These are phyloP conservation scores for Lathyrus sativus DNA, from an alignment of 306 rosid species.

Conservation along the genomic window DNA sequence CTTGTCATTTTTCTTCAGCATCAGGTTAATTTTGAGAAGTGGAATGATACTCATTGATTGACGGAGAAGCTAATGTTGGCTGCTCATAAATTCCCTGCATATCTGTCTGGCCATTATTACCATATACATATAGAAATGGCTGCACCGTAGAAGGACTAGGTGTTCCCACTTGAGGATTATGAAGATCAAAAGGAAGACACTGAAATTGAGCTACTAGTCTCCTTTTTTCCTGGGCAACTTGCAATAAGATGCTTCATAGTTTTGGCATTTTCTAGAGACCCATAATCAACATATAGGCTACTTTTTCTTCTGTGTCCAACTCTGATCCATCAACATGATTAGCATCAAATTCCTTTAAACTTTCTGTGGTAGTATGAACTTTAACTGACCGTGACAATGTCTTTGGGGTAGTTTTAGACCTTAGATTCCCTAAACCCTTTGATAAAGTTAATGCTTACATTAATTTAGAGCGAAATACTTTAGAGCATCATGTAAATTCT, in stretches of 20 bases:
- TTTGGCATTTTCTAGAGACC: constrained; percentile 59
- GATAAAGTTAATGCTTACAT: too few species aligned
- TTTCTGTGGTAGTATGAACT: constrained; percentile 46
- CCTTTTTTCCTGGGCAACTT: constrained; percentile 88
- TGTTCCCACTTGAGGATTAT: constrained; percentile 56
- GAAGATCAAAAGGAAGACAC: constrained; percentile 44
- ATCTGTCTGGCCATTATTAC: constrained; percentile 55
- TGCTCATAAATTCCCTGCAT: constrained; percentile 50
- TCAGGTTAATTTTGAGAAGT: constrained; percentile 55
- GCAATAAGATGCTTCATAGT: constrained; percentile 89
- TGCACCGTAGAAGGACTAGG: constrained; percentile 71
- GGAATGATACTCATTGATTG: constrained; percentile 44
- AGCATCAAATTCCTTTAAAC: constrained; percentile 47
- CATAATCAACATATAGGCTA: constrained; percentile 48
- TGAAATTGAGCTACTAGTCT: constrained; percentile 70
- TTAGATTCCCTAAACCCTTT: too few species aligned
- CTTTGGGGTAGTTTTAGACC: constrained; percentile 51
- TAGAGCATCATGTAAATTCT: too few species aligned
- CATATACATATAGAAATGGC: constrained; percentile 47
- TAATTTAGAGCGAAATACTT: too few species aligned
- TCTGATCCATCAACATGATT: constrained; percentile 53
- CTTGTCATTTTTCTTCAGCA: constrained; percentile 64
- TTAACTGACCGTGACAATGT: constrained; percentile 46
- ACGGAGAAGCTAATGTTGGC: constrained; percentile 58
- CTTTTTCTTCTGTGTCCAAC: constrained; percentile 50